Evolutionary conservation across 106 monocot species (phyloP).

Genomic region (Amphibolis antarctica): DNA sequence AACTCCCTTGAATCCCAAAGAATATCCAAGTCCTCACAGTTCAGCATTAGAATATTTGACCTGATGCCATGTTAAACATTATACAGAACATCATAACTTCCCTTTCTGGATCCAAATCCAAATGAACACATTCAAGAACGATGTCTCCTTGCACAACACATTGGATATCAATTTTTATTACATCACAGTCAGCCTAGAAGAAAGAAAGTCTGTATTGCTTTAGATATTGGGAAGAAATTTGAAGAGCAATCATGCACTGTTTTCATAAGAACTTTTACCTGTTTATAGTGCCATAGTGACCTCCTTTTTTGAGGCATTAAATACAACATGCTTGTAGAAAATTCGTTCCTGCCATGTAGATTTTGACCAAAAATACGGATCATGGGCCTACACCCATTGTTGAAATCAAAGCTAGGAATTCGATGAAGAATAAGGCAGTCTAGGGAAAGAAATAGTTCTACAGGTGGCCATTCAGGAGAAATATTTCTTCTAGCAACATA

Average conservation of each 20-base stretch:
- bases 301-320: conserved; percentile 75
- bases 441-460: conserved; percentile 72
- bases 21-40: conserved; percentile 83
- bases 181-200: conserved; percentile 79
- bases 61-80: conserved; percentile 97
- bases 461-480: conserved; percentile 63
- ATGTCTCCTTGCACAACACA: conserved; percentile 88
- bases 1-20: conserved; percentile 89
- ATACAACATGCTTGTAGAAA: conserved; percentile 47
- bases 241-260: neutral
- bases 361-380: conserved; percentile 77
- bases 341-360: conserved; percentile 28
- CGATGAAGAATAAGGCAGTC: conserved; percentile 88
- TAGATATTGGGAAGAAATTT: neutral
- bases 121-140: conserved; percentile 91
- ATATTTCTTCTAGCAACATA: conserved; percentile 92
- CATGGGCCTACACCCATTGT: conserved; percentile 76
- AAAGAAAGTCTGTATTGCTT: conserved; percentile 4
- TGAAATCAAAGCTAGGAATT: conserved; percentile 82
- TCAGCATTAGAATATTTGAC: conserved; percentile 86
- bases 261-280: conserved; percentile 30
- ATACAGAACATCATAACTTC: conserved; percentile 98
- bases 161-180: conserved; percentile 95
- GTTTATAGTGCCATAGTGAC: conserved; percentile 63
- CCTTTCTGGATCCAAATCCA: conserved; percentile 76